Evolutionary conservation across 106 monocot species (phyloP).

Genomic region (Cymbidium sinense): DNA sequence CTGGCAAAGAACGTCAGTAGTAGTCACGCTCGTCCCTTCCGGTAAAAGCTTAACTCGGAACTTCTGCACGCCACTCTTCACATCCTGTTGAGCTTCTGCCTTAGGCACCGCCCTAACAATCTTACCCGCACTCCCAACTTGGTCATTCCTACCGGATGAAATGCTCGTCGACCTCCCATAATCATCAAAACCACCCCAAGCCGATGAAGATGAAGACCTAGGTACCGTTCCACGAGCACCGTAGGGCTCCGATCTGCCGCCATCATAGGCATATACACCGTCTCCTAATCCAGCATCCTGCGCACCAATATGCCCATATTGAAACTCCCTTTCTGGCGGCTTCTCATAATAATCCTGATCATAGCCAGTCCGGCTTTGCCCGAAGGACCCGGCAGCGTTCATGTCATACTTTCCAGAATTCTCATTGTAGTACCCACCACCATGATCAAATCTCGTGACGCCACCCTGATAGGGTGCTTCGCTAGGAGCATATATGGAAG

Average conservation of each 20-base stretch:
- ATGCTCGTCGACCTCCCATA: slow-evolving; percentile 49
- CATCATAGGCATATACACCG: slow-evolving; percentile 63
- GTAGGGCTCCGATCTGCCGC: slow-evolving; percentile 52
- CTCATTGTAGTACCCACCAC: slow-evolving; percentile 10
- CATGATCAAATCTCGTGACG: slow-evolving; percentile 16
- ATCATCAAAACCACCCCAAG: slow-evolving; percentile 39
- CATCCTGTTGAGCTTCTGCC: slow-evolving; percentile 55
- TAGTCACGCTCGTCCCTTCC: slow-evolving; percentile 54
- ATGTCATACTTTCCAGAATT: slow-evolving; percentile 22
- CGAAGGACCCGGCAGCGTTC: not conserved
- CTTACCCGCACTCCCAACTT: slow-evolving; percentile 25
- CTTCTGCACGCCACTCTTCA: slow-evolving; percentile 67
- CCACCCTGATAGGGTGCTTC: slow-evolving; percentile 22
- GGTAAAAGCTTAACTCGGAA: slow-evolving; percentile 74
- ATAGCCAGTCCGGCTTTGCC: slow-evolving; percentile 7
- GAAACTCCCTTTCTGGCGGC: slow-evolving; percentile 7
- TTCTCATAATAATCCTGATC: slow-evolving; percentile 31
- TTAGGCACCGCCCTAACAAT: slow-evolving; percentile 72
- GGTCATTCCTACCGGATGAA: slow-evolving; percentile 23
- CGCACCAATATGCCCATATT: slow-evolving; percentile 6
- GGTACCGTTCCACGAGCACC: slow-evolving; percentile 48
- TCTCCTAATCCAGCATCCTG: slow-evolving; percentile 39
- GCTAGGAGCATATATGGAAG: slow-evolving; percentile 22
- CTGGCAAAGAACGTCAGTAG: slow-evolving; percentile 88
- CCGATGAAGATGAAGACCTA: slow-evolving; percentile 14